Evolutionary conservation across 1,284 basidiomycete species (phyloP), one percentile per base, ranked within the genome.

Genomic region (Tranzscheliella williamsii): DNA sequence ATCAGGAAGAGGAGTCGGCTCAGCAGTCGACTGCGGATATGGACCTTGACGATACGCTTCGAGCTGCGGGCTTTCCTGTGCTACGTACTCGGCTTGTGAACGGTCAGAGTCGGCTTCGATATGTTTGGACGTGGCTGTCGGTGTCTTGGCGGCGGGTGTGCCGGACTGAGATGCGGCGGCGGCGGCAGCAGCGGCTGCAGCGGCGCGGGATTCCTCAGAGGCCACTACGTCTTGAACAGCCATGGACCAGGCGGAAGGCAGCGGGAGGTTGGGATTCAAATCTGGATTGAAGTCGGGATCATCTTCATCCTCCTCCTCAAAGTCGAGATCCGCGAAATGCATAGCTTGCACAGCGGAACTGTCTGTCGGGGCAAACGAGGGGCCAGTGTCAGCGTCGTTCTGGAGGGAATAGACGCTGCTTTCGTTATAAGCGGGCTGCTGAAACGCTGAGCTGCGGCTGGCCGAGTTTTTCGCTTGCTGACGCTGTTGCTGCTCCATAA

Each of bases 281-380:
- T 64, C 55, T 13, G 61, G 61, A 18, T 64, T 64, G 41, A 68
- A 68, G 40, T 68, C 66, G 1, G 66, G 66, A 42, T 71, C 69
- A 36, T 71, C 69, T 24, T 48, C 55, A 21, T 71, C 69, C 33
- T 71, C 69, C 5, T 70, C 68, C 23, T 71, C 69, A 27, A 69
- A 64, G 26, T 53, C 52, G 4, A 68, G 56, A 27, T 69, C 62
- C 18, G 63, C 63, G 42, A 71, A 69, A 21, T 55, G 30, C 17
- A 64, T 40, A 23, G 55, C 31, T 16, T 40, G 42, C 15, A 38
- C 17, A n/a, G n/a, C n/a, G n/a, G n/a, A n/a, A n/a, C n/a, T n/a
- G n/a, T n/a, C n/a, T n/a, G n/a, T n/a, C n/a, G n/a, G n/a, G n/a
- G n/a, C n/a, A n/a, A n/a, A n/a, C n/a, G n/a, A n/a, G n/a, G n/a